Evolutionary conservation across 345 rosid species (phyloP).

Genomic region (Populus euphratica): DNA sequence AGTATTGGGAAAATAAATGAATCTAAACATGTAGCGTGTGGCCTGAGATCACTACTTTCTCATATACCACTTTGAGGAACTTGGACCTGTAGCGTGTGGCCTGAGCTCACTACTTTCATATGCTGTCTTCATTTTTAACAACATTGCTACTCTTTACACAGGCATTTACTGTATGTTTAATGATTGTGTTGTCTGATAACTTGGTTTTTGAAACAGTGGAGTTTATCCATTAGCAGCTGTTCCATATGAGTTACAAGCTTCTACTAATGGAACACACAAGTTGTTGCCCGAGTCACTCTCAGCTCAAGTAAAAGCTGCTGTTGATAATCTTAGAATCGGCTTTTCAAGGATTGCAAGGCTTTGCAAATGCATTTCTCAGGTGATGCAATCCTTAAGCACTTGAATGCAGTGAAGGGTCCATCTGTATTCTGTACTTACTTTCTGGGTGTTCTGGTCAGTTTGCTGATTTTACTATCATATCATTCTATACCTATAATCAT

Average conservation of each 20-base stretch:
- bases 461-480: background rate
- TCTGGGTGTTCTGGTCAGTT: background rate
- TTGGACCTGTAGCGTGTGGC: background rate
- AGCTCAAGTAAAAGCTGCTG: slow-evolving; percentile 33
- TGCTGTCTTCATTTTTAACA: background rate
- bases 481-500: too few relatives aligned
- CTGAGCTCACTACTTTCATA: background rate
- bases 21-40: background rate
- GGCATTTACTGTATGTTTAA: background rate
- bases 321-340: slow-evolving; percentile 35
- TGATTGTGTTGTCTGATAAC: slow-evolving; percentile 1
- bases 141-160: background rate
- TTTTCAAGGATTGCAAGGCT: slow-evolving; percentile 49
- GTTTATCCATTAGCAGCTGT: slow-evolving; percentile 50
- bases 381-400: slow-evolving; percentile 24
- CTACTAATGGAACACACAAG: slow-evolving; percentile 13
- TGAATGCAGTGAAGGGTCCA: background rate
- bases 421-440: background rate
- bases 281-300: slow-evolving; percentile 23
- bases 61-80: background rate
- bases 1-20: background rate
- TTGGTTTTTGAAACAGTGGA: slow-evolving; percentile 46
- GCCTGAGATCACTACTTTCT: background rate
- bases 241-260: slow-evolving; percentile 31
- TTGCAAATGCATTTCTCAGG: slow-evolving; percentile 46